Evolutionary conservation across 164 flowering plant species (phyloP).

Genomic region (Saururus chinensis): DNA sequence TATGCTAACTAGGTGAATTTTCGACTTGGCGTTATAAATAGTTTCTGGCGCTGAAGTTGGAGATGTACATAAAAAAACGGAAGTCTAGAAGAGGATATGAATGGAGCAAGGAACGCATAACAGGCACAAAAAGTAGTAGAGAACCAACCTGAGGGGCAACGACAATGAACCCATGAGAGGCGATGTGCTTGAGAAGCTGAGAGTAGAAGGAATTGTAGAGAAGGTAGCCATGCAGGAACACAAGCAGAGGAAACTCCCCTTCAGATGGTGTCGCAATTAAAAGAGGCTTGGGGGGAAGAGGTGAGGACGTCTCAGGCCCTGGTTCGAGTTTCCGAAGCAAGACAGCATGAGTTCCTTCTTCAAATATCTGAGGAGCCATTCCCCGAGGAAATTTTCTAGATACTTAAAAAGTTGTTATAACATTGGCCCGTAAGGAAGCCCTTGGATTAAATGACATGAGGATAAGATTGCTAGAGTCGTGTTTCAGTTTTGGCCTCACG

Average conservation of each 20-base stretch:
- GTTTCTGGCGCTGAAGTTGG: too few species aligned
- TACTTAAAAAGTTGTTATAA: not conserved
- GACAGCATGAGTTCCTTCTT: constrained; percentile 13
- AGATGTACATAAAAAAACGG: too few species aligned
- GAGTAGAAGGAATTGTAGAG: constrained; percentile 72
- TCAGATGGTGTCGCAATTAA: constrained; percentile 40
- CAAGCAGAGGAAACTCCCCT: constrained; percentile 49
- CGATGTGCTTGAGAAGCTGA: constrained; percentile 64
- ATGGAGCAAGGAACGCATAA: not conserved
- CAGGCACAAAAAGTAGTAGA: not conserved
- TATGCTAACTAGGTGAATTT: too few species aligned
- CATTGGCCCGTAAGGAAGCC: not conserved
- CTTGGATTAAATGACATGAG: not conserved
- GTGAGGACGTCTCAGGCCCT: not conserved
- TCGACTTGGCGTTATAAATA: too few species aligned
- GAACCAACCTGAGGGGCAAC: constrained; percentile 75
- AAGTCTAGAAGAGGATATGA: too few species aligned
- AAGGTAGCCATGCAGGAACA: constrained; percentile 77
- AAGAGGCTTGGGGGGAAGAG: constrained; percentile 46
- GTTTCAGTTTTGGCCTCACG: not conserved
- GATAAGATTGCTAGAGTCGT: not conserved
- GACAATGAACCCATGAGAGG: constrained; percentile 88
- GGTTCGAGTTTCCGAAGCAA: constrained; percentile 7
- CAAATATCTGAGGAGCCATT: constrained; percentile 9
- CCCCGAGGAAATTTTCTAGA: not conserved